Conservation (phyloP, 176 grass and related monocot species). For the Oryza meridionalis region DNA sequence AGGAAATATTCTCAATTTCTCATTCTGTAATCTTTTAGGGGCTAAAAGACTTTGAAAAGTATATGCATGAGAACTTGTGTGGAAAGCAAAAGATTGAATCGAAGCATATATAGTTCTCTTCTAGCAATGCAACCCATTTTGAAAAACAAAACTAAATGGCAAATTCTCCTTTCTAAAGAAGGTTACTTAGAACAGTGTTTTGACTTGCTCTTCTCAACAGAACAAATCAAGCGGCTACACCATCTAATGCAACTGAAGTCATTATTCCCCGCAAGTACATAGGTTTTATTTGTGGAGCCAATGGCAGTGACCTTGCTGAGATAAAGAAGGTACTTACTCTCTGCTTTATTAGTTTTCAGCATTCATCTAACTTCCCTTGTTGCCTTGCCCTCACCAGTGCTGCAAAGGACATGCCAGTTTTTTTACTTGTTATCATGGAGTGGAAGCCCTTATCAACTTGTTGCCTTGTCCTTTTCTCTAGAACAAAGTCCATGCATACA, state of each 20-base stretch:
- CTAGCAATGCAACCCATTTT: neutral
- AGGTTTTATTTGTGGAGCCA: slow-evolving; percentile 54
- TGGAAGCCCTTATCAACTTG: neutral
- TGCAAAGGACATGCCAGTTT: slow-evolving; percentile 23
- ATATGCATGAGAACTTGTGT: neutral
- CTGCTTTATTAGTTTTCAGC: slow-evolving; percentile 30
- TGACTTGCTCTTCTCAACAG: slow-evolving; percentile 40
- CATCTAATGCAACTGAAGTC: slow-evolving; percentile 58
- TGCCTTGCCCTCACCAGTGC: slow-evolving; percentile 25
- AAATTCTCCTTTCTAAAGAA: neutral
- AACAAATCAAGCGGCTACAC: slow-evolving; percentile 50
- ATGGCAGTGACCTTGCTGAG: slow-evolving; percentile 59
- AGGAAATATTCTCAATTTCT: neutral
- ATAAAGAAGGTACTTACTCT: slow-evolving; percentile 58
- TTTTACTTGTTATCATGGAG: slow-evolving; percentile 1
- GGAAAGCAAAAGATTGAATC: slow-evolving; percentile 9
- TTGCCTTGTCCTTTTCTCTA: slow-evolving; percentile 4
- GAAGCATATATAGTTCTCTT: slow-evolving; percentile 25
- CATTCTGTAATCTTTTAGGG: neutral
- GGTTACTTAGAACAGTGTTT: slow-evolving; percentile 11
- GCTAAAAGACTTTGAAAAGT: slow-evolving; percentile 15
- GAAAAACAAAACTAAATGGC: neutral
- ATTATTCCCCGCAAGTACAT: slow-evolving; percentile 64
- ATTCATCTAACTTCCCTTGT: slow-evolving; percentile 19
- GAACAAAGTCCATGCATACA: slow-evolving; percentile 8